Evolutionary conservation across 805 yeast species (phyloP).

Genomic region (Candida nanaspora): DNA sequence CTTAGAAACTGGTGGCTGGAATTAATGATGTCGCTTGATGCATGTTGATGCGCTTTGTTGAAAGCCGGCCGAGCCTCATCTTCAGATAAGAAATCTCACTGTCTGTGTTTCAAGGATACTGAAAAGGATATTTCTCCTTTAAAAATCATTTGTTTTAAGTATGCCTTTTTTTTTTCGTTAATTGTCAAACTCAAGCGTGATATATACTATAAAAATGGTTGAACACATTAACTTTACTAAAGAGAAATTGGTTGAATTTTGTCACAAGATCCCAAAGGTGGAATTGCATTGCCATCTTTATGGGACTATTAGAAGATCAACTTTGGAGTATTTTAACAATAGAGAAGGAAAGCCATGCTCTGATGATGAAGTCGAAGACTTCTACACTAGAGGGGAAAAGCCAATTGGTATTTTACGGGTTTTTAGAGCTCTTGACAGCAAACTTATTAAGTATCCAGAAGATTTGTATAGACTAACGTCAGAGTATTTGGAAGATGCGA

Average conservation of each 20-base stretch:
- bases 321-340: slow-evolving; percentile 16
- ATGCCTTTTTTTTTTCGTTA: no score
- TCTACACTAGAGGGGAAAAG: slow-evolving; percentile 23
- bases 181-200: no score
- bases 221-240: no score
- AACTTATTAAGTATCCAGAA: slow-evolving; percentile 15
- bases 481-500: slow-evolving; percentile 19
- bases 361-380: slow-evolving; percentile 19
- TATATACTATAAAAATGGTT: background rate
- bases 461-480: slow-evolving; percentile 21
- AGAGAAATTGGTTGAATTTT: slow-evolving; percentile 10
- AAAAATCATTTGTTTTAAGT: no score
- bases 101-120: no score
- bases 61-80: no score
- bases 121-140: no score
- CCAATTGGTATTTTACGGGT: slow-evolving; percentile 25
- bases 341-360: slow-evolving; percentile 17
- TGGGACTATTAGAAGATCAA: slow-evolving; percentile 21
- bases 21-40: no score
- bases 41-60: no score
- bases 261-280: slow-evolving; percentile 23
- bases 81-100: no score
- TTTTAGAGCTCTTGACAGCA: slow-evolving; percentile 21
- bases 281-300: slow-evolving; percentile 26
- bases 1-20: no score